Conservation (phyloP, 345 rosid genomes). For the Gossypium raimondii region DNA sequence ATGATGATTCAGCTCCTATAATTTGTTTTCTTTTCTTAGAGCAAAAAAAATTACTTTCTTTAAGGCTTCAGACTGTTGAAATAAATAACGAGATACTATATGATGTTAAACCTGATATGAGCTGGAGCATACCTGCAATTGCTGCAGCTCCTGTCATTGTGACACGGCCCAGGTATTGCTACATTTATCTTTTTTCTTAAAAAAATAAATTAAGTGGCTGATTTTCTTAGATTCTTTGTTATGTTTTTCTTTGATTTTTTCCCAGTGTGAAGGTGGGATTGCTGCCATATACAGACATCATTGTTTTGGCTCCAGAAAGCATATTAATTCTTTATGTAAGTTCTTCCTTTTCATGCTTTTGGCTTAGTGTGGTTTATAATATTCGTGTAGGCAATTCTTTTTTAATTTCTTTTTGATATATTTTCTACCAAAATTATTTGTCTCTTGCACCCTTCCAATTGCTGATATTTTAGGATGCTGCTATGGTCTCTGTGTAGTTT, state of each 20-base stretch:
- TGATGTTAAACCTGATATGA: conserved; percentile 77
- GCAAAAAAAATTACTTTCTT: conserved; percentile 76
- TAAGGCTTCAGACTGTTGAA: conserved; percentile 80
- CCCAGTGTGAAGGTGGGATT: conserved; percentile 63
- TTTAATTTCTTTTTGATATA: background rate
- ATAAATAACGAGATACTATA: conserved; percentile 64
- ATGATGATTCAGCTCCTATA: conserved; percentile 67
- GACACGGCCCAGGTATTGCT: conserved; percentile 71
- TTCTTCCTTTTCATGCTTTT: conserved; percentile 6
- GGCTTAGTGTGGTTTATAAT: background rate
- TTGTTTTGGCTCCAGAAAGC: conserved; percentile 80
- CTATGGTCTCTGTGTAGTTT: background rate
- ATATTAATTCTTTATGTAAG: conserved; percentile 82
- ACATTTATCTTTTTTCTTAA: conserved; percentile 1
- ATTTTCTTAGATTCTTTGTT: background rate
- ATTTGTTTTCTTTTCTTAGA: conserved; percentile 85
- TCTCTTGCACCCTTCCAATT: background rate
- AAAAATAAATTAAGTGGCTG: background rate
- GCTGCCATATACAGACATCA: conserved; percentile 62
- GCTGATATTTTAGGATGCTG: conserved; percentile 1
- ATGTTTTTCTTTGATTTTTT: conserved; percentile 18
- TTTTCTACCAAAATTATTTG: background rate
- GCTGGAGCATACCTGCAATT: conserved; percentile 87
- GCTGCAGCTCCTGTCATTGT: conserved; percentile 84
- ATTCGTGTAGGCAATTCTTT: background rate